These are phyloP conservation scores for Globisporangium uncinulatum DNA, from an alignment of 352 stramenopile species.

Conservation along the genomic window DNA sequence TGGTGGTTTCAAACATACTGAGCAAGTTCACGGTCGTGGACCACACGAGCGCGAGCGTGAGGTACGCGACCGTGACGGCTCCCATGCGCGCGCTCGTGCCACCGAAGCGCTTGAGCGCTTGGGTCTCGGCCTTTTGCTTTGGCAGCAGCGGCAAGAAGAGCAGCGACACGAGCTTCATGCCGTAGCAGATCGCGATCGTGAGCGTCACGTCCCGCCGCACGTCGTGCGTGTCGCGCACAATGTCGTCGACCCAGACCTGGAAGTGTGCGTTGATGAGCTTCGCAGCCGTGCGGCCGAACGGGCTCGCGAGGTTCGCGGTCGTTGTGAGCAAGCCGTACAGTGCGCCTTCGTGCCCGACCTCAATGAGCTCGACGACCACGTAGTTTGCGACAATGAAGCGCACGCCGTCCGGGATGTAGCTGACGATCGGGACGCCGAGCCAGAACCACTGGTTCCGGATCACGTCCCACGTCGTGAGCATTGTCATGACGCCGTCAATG, in stretches of 20 bases:
- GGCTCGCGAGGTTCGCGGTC: constrained; percentile 28
- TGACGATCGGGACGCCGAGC: constrained; percentile 27
- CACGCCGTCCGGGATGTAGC: constrained; percentile 30
- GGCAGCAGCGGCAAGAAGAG: constrained; percentile 14
- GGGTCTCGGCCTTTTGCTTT: constrained; percentile 11
- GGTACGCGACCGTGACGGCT: constrained; percentile 16
- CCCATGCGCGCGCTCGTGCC: constrained; percentile 25
- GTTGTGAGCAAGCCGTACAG: constrained; percentile 38
- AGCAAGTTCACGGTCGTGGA: constrained; percentile 24
- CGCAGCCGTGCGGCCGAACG: constrained; percentile 29
- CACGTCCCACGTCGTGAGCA: constrained; percentile 30
- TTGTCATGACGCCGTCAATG: constrained; percentile 15
- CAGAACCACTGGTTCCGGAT: constrained; percentile 43
- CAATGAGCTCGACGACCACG: constrained; percentile 43
- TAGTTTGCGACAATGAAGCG: constrained; percentile 37
- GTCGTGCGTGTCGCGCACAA: constrained; percentile 28
- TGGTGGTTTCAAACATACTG: constrained; percentile 20
- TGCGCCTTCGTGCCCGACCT: constrained; percentile 36
- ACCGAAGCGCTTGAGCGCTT: constrained; percentile 18
- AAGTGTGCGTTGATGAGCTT: constrained; percentile 30
- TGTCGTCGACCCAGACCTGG: constrained; percentile 28
- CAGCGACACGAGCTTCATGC: constrained; percentile 20
- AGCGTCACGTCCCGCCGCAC: constrained; percentile 12
- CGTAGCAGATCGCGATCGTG: too few relatives aligned
- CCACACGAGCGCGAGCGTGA: constrained; percentile 16